Evolutionary conservation across 2,329 filamentous ascomycete species (phyloP).

Genomic region (Claviceps capensis): DNA sequence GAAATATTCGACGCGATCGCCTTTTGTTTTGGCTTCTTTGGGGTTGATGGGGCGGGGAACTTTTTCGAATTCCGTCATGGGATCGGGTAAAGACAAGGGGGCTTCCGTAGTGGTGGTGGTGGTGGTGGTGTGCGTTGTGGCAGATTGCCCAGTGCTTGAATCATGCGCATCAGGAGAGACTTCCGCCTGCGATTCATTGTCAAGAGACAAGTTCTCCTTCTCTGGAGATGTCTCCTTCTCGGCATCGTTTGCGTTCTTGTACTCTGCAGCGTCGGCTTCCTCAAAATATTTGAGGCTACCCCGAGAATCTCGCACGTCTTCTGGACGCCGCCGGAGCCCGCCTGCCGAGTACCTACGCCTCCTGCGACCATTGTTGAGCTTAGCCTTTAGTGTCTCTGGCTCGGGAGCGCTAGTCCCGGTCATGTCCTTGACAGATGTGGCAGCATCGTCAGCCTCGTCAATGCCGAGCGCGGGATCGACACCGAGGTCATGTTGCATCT

Average conservation of each 20-base stretch:
- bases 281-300: slow-evolving; percentile 85
- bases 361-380: slow-evolving; percentile 27
- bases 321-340: slow-evolving; percentile 60
- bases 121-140: slow-evolving; percentile 9
- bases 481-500: slow-evolving; percentile 18
- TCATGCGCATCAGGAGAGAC: neutral
- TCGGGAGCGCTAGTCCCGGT: slow-evolving; percentile 53
- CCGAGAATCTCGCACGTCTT: slow-evolving; percentile 54
- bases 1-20: slow-evolving; percentile 75
- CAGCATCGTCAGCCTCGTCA: slow-evolving; percentile 21
- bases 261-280: slow-evolving; percentile 72
- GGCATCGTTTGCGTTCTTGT: slow-evolving; percentile 29
- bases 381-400: slow-evolving; percentile 37
- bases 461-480: slow-evolving; percentile 13
- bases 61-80: slow-evolving; percentile 22
- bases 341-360: slow-evolving; percentile 77
- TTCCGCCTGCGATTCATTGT: neutral
- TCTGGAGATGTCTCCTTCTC: neutral
- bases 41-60: slow-evolving; percentile 56
- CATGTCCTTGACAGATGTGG: slow-evolving; percentile 35
- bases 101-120: slow-evolving; percentile 14
- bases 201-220: neutral
- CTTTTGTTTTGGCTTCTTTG: slow-evolving; percentile 37
- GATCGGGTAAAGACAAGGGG: slow-evolving; percentile 24
- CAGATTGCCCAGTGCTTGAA: neutral